A percentile compares a stretch with the other conserved stretches of the same genome.
Conservation (phyloP, 768 basidiomycete genomes). For the Leccinum incarnatum region DNA sequence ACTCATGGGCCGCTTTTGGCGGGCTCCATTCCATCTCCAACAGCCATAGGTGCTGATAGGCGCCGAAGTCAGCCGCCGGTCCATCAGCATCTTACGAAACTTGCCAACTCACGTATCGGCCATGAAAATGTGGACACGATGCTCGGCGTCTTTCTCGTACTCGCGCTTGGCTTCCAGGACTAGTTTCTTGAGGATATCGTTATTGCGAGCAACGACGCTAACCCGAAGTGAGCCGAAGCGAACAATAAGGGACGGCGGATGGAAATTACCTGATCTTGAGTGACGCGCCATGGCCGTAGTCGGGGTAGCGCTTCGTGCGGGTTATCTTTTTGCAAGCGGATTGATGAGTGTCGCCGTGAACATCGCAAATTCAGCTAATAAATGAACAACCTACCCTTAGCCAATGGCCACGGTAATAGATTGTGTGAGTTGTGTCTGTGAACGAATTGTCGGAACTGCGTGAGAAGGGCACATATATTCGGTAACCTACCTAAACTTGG, state of each 20-base stretch:
- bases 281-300: constrained; percentile 69
- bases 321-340: constrained; percentile 56
- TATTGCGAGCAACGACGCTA: constrained; percentile 85
- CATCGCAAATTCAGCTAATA: constrained; percentile 4
- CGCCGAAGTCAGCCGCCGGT: neutral
- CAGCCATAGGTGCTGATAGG: constrained; percentile 58
- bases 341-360: constrained; percentile 19
- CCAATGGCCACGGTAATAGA: constrained; percentile 90
- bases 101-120: constrained; percentile 72
- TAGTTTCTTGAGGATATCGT: constrained; percentile 83
- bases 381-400: constrained; percentile 53
- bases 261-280: constrained; percentile 72
- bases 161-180: constrained; percentile 85
- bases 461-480: constrained; percentile 11
- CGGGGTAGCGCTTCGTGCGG: constrained; percentile 71
- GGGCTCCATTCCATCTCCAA: constrained; percentile 88
- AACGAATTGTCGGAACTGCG: constrained; percentile 15
- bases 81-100: constrained; percentile 7
- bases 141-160: constrained; percentile 89
- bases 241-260: constrained; percentile 12
- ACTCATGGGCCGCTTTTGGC: constrained; percentile 87
- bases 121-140: constrained; percentile 86
- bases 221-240: constrained; percentile 12
- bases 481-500: constrained; percentile 67
- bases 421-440: constrained; percentile 81